These are phyloP conservation scores for Aspergillus heteromorphus DNA, from an alignment of 495 filamentous ascomycete species.

Conservation along the genomic window DNA sequence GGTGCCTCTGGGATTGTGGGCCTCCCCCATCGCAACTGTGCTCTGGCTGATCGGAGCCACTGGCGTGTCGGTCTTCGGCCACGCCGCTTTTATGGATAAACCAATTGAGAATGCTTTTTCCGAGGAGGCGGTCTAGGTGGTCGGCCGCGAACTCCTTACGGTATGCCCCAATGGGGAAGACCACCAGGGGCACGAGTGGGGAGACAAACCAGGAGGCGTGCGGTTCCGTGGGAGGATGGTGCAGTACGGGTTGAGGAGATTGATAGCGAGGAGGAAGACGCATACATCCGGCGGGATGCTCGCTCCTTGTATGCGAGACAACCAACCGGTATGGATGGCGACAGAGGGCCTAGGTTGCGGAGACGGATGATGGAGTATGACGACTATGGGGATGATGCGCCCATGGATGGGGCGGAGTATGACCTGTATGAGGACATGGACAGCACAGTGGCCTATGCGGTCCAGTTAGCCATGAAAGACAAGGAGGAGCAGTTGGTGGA, in stretches of 20 bases:
- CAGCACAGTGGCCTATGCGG: slow-evolving; percentile 43
- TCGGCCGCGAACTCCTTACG: slow-evolving; percentile 98
- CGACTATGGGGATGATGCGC: slow-evolving; percentile 39
- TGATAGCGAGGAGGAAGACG: slow-evolving; percentile 61
- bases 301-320: slow-evolving; percentile 23
- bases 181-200: slow-evolving; percentile 76
- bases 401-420: slow-evolving; percentile 50
- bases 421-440: slow-evolving; percentile 51
- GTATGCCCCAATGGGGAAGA: slow-evolving; percentile 97
- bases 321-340: slow-evolving; percentile 14
- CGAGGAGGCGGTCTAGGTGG: slow-evolving; percentile 99
- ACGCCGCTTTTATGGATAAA: slow-evolving; percentile 95
- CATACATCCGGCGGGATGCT: slow-evolving; percentile 43
- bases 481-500: slow-evolving; percentile 71
- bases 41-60: slow-evolving; percentile 95
- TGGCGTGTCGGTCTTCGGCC: slow-evolving; percentile 86
- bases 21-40: slow-evolving; percentile 72
- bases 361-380: slow-evolving; percentile 45
- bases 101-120: slow-evolving; percentile 99
- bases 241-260: slow-evolving; percentile 63
- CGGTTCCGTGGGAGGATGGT: slow-evolving; percentile 49
- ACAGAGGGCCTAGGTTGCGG: slow-evolving; percentile 31
- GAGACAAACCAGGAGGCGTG: slow-evolving; percentile 54
- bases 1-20: slow-evolving; percentile 75
- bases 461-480: slow-evolving; percentile 52